Evolutionary conservation across 169 alveolate genomes (phyloP).

Genomic region (Plasmodium adleri): DNA sequence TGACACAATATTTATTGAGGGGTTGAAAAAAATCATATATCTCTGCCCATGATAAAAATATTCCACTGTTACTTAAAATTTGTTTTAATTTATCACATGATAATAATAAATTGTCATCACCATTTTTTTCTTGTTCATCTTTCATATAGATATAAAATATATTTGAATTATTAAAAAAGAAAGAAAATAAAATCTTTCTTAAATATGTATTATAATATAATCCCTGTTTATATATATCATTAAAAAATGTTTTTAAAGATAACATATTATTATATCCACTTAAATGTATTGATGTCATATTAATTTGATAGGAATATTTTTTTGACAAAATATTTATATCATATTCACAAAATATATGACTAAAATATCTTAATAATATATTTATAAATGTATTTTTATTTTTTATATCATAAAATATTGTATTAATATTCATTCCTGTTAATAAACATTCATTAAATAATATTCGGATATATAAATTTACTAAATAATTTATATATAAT

Average conservation of each 20-base stretch:
- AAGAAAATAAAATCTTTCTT: conserved; percentile 30
- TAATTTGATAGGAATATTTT: conserved; percentile 31
- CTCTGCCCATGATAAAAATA: conserved; percentile 72
- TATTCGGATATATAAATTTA: conserved; percentile 21
- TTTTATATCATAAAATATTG: conserved; percentile 39
- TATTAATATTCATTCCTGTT: conserved; percentile 50
- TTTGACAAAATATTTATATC: conserved; percentile 43
- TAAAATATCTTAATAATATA: conserved; percentile 40
- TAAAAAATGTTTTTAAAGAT: conserved; percentile 12
- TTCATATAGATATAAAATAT: conserved; percentile 9
- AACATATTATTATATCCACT: conserved; percentile 50
- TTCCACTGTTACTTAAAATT: conserved; percentile 22
- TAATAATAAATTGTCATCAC: conserved; percentile 31
- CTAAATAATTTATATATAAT: conserved; percentile 11
- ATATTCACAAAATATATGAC: conserved; percentile 53
- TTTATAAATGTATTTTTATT: conserved; percentile 38
- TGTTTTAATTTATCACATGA: conserved; percentile 36
- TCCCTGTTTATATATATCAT: conserved; percentile 61
- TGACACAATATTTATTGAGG: conserved; percentile 45
- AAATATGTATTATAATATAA: conserved; percentile 36
- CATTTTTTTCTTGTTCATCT: background rate
- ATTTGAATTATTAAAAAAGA: conserved; percentile 36
- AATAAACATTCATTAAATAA: conserved; percentile 65
- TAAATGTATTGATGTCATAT: conserved; percentile 62
- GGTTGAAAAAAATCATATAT: conserved; percentile 72